phyloP scores from a whole-genome alignment of 257 asterid genomes.

The Parsonsia alboflavescens region DNA sequence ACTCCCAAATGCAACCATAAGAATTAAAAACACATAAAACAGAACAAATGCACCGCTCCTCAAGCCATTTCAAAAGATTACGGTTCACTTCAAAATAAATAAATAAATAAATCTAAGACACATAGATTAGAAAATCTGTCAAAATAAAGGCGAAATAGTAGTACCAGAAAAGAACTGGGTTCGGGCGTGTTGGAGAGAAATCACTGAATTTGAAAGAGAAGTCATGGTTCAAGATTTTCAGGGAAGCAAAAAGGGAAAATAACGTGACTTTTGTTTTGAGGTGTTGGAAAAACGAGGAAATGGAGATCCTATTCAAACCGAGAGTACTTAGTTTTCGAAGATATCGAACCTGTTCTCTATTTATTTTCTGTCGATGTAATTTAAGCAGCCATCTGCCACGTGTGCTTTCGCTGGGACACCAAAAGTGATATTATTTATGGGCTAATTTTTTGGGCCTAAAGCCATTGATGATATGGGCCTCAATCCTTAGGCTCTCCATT shows the following conservation, averaged over 20 bases:
- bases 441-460: background rate
- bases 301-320: background rate
- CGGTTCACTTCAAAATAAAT: no score
- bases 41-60: background rate
- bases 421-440: background rate
- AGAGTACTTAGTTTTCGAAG: background rate
- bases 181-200: conserved; percentile 9
- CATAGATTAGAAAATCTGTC: background rate
- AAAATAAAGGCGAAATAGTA: background rate
- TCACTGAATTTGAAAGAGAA: conserved; percentile 19
- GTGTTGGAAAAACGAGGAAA: background rate
- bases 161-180: conserved; percentile 25
- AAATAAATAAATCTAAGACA: background rate
- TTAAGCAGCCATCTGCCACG: conserved; percentile 5
- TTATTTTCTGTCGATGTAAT: conserved; percentile 12
- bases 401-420: background rate
- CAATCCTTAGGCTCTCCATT: no score
- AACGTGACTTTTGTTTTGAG: background rate
- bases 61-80: background rate
- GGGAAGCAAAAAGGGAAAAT: background rate
- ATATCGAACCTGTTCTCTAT: conserved; percentile 10
- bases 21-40: background rate
- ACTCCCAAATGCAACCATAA: background rate
- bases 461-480: background rate
- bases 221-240: conserved; percentile 7